Conservation (phyloP, 1,284 basidiomycete genomes). For the Thecaphora thlaspeos region DNA sequence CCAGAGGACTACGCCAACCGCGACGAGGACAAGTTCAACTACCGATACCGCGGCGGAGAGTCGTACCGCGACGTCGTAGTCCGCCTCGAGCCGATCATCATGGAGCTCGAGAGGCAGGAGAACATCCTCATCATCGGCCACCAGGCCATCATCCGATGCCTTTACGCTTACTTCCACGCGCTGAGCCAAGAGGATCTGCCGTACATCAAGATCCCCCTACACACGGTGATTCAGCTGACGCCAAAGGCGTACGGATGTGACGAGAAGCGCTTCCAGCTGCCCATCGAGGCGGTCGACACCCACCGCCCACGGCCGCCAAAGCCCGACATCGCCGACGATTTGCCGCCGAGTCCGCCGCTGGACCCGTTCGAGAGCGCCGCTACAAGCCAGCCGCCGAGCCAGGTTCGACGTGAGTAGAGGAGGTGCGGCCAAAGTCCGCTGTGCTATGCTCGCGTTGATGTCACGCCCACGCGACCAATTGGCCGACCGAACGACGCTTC, state of each 20-base stretch:
- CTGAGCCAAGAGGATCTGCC: constrained; percentile 89
- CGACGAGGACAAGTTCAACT: constrained; percentile 99
- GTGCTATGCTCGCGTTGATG: too few relatives aligned
- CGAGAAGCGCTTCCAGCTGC: constrained; percentile 73
- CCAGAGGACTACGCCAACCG: constrained; percentile 98
- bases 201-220: constrained; percentile 83
- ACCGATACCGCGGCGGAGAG: constrained; percentile 87
- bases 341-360: constrained; percentile 32
- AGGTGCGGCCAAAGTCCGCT: too few relatives aligned
- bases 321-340: constrained; percentile 9
- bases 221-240: constrained; percentile 95
- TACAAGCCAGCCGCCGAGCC: constrained; percentile 23
- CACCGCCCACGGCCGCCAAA: constrained; percentile 49
- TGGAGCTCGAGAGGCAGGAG: constrained; percentile 96
- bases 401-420: constrained; percentile 4
- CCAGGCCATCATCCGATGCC: constrained; percentile 64
- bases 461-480: too few relatives aligned
- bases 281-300: constrained; percentile 57
- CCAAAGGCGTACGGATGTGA: constrained; percentile 98
- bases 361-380: constrained; percentile 30
- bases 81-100: constrained; percentile 93
- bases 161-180: constrained; percentile 91
- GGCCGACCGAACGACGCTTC: too few relatives aligned
- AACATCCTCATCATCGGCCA: constrained; percentile 97
- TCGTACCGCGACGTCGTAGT: constrained; percentile 90